Base-by-base conservation (phyloP, 1,284 basidiomycete species). In the Austroboletus rostrupii region DNA sequence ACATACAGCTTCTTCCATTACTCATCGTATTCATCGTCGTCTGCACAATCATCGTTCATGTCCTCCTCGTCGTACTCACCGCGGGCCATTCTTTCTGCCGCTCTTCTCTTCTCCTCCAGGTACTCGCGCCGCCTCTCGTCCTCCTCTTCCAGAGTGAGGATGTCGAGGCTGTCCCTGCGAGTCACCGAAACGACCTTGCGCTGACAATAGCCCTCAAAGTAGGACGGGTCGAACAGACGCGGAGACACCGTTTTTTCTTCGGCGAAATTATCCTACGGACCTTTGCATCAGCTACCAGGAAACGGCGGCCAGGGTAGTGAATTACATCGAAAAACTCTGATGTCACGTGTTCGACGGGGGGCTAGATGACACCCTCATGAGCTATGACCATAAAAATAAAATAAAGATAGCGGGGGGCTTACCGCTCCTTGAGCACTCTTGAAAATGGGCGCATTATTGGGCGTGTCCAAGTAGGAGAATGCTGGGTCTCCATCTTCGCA, bases 181-280 rank as follows among this genome's bases (percentile, higher is more conserved):
- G 61, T 17, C 26, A 37, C 45, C 5, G 61, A 63, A 13, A 35
- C 53, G 21, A 63, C 12, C 32, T 45, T 53, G 43, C 61, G 49
- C 41, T 63, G 19, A 43, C 56, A 65, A 26, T 61, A 61, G 20
- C 56, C 51, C 36, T 52, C 37, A 38, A 62, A 61, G 37, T 55
- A 56, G 35, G 57, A 52, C 47, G 55, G 36, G 14, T 61, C 58
- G 8, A 62, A 56, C 33, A 69, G 31, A 32, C 58, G 62, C 3
- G 48, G 40, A 3, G 62, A 35, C 11, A 54, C 45, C 1, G 6
- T 32, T 37, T 63, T 65, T 0, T 65, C 62, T 2, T 61, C 56
- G 8, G 61, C 48, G 0, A 50, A 49, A 2, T 44, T 3, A 37
- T 59, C 60, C 62, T 65, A 37, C 14, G 20, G 13, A 33, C 23